phyloP scores from a whole-genome alignment of 2,329 filamentous ascomycete species.

The Westerdykella ornata region DNA sequence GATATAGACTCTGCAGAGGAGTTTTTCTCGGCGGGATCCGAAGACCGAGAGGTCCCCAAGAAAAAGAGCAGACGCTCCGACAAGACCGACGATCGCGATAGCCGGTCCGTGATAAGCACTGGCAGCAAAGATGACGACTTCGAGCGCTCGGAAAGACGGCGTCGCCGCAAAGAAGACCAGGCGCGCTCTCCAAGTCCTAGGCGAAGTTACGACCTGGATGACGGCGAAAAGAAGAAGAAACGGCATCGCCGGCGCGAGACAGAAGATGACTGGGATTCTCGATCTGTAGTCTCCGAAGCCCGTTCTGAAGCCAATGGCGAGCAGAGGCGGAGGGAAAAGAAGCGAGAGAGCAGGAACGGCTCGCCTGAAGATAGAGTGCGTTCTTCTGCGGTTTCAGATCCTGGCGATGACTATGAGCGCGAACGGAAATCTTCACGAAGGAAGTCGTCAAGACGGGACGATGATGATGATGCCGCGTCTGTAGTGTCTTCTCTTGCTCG shows the following conservation, averaged over 20 bases:
- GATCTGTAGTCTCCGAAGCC: slow-evolving; percentile 36
- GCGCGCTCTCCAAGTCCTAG: slow-evolving; percentile 25
- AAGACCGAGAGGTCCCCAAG: slow-evolving; percentile 24
- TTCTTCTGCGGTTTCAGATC: slow-evolving; percentile 37
- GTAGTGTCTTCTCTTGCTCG: slow-evolving; percentile 37
- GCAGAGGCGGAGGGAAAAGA: slow-evolving; percentile 30
- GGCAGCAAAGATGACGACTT: slow-evolving; percentile 24
- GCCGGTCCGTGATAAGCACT: slow-evolving; percentile 18
- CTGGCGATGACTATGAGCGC: slow-evolving; percentile 36
- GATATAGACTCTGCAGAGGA: slow-evolving; percentile 31
- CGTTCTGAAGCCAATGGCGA: slow-evolving; percentile 33
- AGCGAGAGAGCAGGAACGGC: slow-evolving; percentile 25
- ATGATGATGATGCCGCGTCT: slow-evolving; percentile 40
- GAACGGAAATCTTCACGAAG: slow-evolving; percentile 35
- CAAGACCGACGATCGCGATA: slow-evolving; percentile 4
- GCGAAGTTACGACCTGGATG: slow-evolving; percentile 26
- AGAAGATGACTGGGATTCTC: slow-evolving; percentile 37
- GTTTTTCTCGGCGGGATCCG: slow-evolving; percentile 29
- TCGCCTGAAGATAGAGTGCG: slow-evolving; percentile 22
- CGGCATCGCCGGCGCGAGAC: slow-evolving; percentile 32
- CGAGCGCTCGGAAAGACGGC: slow-evolving; percentile 27
- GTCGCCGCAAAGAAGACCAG: slow-evolving; percentile 10
- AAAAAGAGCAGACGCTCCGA: slow-evolving; percentile 6
- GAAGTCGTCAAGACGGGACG: slow-evolving; percentile 38
- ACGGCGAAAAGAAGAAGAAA: slow-evolving; percentile 26